Evolutionary conservation across 106 monocot species (phyloP), one percentile per base, ranked within the genome.

Genomic region (Apostasia shenzhenica): DNA sequence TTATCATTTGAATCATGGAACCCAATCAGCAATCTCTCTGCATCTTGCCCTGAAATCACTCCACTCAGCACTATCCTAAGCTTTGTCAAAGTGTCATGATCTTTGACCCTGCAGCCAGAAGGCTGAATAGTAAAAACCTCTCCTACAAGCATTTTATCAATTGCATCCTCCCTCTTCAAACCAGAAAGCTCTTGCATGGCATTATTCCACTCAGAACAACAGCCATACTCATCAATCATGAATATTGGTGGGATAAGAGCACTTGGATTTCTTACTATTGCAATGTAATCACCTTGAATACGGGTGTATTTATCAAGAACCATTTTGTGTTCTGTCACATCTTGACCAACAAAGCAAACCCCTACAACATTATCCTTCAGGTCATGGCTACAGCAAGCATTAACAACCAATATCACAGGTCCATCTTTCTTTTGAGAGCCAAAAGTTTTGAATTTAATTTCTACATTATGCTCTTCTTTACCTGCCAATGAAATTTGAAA

Each of bases 181-280:
- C 91, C 95, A 10, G 86, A 82, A 14, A 95, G 46, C 48, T 82
- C 89, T 71, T 86, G 80, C 95, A 95, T 95, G n/a, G 91, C 81
- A 43, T 64, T 54, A 61, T 92, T 95, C 95, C 95, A 92, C 61
- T 95, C 91, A 46, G 73, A 44, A 67, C 91, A 95, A 61, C 61
- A 72, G 41, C 91, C 91, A 54, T 67, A 39, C 61, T 89, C 88
- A 55, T 95, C 65, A 13, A 77, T 70, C 63, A 86, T 86, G 63
- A 95, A 95, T 77, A 95, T 95, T 12, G 95, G 95, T 58, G 95
- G 95, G 69, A 95, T 82, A 6, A 92, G 80, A 48, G 75, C 77
- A 57, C 54, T 74, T 40, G 94, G 88, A 56, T 82, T 88, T 60
- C 67, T 80, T 45, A 91, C 67, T 65, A 91, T 84, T 1, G 91